A percentile compares a stretch with the other conserved stretches of the same genome.
phyloP scores from a whole-genome alignment of 768 basidiomycete genomes.

The Leucosporidium scottii region DNA sequence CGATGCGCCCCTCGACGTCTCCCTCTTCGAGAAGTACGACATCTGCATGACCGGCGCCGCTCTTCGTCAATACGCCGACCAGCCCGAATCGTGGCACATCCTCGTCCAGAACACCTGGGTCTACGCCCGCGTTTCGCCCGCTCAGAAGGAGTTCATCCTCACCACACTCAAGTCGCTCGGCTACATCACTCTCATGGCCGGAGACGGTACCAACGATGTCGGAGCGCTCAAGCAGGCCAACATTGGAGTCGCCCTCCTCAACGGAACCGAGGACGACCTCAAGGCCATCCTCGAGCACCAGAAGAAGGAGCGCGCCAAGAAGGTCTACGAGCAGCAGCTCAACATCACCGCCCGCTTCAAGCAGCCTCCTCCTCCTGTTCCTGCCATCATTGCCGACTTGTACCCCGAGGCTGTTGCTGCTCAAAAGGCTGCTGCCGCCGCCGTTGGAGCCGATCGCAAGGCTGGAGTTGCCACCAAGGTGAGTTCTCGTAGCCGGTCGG shows the following conservation, averaged over 20 bases:
- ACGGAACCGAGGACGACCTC: slow-evolving; percentile 84
- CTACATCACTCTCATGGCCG: slow-evolving; percentile 93
- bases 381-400: slow-evolving; percentile 73
- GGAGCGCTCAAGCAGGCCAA: slow-evolving; percentile 98
- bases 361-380: slow-evolving; percentile 89
- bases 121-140: slow-evolving; percentile 92
- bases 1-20: slow-evolving; percentile 63
- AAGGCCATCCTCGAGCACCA: slow-evolving; percentile 91
- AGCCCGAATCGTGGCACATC: slow-evolving; percentile 58
- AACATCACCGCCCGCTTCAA: slow-evolving; percentile 83
- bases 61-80: slow-evolving; percentile 73
- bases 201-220: slow-evolving; percentile 98
- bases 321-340: slow-evolving; percentile 93
- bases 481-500: slow-evolving; percentile 27
- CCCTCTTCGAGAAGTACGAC: slow-evolving; percentile 78
- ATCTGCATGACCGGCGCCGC: slow-evolving; percentile 95
- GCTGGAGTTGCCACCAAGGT: slow-evolving; percentile 89
- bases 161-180: slow-evolving; percentile 82
- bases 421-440: slow-evolving; percentile 69
- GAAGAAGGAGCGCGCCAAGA: slow-evolving; percentile 81
- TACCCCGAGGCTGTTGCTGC: slow-evolving; percentile 87
- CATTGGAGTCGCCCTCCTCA: slow-evolving; percentile 85
- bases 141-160: slow-evolving; percentile 92
- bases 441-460: slow-evolving; percentile 59
- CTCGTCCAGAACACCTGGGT: slow-evolving; percentile 96